Conservation (phyloP, 2,329 filamentous ascomycete species). For the Ophiostoma australiae region DNA sequence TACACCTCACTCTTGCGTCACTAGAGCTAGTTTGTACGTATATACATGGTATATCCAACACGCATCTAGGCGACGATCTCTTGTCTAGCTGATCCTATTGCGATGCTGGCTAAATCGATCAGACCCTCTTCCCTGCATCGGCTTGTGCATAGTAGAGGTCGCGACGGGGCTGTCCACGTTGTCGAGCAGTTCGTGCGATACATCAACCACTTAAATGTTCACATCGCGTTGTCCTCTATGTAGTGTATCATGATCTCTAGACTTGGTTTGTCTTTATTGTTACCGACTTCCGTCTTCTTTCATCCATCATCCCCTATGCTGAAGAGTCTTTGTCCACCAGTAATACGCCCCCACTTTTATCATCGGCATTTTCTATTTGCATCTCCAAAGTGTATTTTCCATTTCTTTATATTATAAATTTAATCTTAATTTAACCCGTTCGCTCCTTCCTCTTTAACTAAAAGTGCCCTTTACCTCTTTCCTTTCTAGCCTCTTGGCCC, state of each 20-base stretch:
- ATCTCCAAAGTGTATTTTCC: neutral
- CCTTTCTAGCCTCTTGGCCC: conserved; percentile 1
- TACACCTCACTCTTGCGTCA: neutral
- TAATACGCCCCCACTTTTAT: neutral
- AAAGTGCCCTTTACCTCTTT: neutral
- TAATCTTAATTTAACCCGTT: neutral
- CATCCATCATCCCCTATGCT: too few relatives aligned
- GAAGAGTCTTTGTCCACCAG: neutral
- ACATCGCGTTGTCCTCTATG: neutral
- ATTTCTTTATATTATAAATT: conserved; percentile 1
- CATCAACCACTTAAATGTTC: neutral
- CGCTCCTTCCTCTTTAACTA: conserved; percentile 2
- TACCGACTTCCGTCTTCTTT: neutral
- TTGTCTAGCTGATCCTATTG: neutral
- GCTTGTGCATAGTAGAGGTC: neutral
- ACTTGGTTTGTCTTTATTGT: neutral
- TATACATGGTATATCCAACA: neutral
- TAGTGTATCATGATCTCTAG: neutral
- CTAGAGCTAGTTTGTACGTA: neutral
- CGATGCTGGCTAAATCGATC: neutral
- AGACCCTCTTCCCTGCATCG: neutral
- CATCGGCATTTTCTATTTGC: neutral
- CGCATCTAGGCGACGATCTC: neutral
- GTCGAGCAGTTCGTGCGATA: neutral
- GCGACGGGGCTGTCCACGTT: neutral